phyloP scores from a whole-genome alignment of 2,329 filamentous ascomycete species.

The Xylariales sp. region DNA sequence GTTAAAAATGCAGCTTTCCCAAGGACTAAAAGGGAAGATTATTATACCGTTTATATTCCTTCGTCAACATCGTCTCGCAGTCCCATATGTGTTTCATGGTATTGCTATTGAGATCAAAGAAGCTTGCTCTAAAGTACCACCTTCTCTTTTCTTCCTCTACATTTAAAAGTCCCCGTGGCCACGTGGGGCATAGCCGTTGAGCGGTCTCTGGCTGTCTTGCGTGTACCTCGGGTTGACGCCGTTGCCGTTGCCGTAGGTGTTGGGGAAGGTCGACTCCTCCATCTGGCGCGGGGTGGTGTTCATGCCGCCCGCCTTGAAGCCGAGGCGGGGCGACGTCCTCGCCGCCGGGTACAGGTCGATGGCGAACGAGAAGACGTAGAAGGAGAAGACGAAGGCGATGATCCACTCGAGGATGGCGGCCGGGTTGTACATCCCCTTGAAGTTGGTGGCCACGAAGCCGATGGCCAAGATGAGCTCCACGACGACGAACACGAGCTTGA shows the following conservation, averaged over 20 bases:
- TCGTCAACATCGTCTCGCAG: too few relatives aligned
- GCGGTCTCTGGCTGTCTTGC: constrained; percentile 21
- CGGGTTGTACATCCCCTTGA: constrained; percentile 48
- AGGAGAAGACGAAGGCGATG: constrained; percentile 79
- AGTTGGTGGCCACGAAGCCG: constrained; percentile 62
- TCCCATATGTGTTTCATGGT: too few relatives aligned
- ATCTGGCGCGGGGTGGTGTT: constrained; percentile 14
- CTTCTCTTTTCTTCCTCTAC: too few relatives aligned
- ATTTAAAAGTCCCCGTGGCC: too few relatives aligned
- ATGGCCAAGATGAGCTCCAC: constrained; percentile 71
- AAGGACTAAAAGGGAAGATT: too few relatives aligned
- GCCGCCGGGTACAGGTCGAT: constrained; percentile 82
- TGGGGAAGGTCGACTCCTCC: constrained; percentile 20
- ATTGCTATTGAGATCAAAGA: too few relatives aligned
- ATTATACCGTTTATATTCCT: too few relatives aligned
- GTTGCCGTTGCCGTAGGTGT: constrained; percentile 11
- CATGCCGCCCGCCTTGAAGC: constrained; percentile 16
- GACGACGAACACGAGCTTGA: constrained; percentile 82
- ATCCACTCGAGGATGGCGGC: constrained; percentile 77
- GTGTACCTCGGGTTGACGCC: constrained; percentile 12
- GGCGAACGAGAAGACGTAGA: constrained; percentile 83
- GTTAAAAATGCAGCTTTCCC: too few relatives aligned
- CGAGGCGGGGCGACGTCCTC: constrained; percentile 36
- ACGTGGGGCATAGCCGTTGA: too few relatives aligned
- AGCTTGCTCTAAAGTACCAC: too few relatives aligned